Percentiles rank a stretch among this genome's conserved stretches.
These are phyloP conservation scores for Puccinia novopanici DNA, from an alignment of 1,284 basidiomycete species.

Conservation along the genomic window DNA sequence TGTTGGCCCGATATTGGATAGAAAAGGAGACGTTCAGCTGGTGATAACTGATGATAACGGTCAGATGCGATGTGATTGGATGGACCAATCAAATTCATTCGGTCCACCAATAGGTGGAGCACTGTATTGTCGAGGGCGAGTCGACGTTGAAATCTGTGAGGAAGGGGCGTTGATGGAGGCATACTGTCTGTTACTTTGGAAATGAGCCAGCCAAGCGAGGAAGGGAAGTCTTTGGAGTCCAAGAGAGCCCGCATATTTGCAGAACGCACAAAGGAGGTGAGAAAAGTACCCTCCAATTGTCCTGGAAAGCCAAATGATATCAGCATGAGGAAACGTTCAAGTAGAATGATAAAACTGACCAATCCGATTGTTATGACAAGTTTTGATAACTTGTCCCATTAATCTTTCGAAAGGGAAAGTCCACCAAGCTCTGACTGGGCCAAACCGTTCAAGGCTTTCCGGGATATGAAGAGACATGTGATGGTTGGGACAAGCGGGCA, in stretches of 20 bases:
- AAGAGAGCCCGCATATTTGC: too few species aligned
- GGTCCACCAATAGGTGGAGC: neutral
- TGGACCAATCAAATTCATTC: neutral
- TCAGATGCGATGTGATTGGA: neutral
- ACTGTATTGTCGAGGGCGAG: neutral
- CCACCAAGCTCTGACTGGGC: slow-evolving; percentile 33
- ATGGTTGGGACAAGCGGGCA: neutral
- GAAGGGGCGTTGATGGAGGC: neutral
- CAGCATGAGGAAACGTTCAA: neutral
- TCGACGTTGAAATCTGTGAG: neutral
- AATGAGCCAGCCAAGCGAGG: neutral
- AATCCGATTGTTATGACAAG: slow-evolving; percentile 14
- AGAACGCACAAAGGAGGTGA: neutral
- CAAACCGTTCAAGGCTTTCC: slow-evolving; percentile 16
- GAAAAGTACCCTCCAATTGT: slow-evolving; percentile 10
- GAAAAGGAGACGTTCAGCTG: neutral
- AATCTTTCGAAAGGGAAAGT: slow-evolving; percentile 25
- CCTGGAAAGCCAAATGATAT: neutral
- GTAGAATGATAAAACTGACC: slow-evolving; percentile 13
- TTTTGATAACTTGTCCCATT: slow-evolving; percentile 17
- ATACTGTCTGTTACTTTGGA: neutral
- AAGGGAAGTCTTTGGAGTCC: neutral
- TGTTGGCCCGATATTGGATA: neutral
- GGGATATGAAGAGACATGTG: too few species aligned
- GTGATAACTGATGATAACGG: neutral